Conservation (phyloP, 495 filamentous ascomycete genomes). For the Saxophila tyrrhenica region DNA sequence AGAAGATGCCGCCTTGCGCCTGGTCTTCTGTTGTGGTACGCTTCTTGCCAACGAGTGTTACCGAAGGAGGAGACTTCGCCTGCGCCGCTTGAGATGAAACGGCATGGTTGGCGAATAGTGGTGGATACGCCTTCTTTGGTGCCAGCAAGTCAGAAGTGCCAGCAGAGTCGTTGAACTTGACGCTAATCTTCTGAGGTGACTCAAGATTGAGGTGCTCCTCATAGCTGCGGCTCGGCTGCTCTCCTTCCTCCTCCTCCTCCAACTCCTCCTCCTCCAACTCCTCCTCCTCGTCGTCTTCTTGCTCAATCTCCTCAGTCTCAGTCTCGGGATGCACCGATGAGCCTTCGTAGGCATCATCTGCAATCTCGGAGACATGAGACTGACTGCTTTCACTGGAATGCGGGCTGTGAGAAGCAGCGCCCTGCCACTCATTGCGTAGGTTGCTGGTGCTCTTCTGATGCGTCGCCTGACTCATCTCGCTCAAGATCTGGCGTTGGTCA, state of each 20-base stretch:
- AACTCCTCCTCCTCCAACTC: not conserved
- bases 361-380: not conserved
- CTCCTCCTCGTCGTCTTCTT: conserved; percentile 1
- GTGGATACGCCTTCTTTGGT: conserved; percentile 5
- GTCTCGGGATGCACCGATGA: not conserved
- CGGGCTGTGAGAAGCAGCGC: not conserved
- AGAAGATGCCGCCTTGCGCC: not conserved
- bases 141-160: conserved; percentile 10
- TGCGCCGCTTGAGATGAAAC: not conserved
- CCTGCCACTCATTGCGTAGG: not conserved
- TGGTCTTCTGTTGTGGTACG: not conserved
- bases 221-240: conserved; percentile 12
- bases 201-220: conserved; percentile 19
- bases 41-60: not conserved
- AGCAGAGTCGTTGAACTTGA: conserved; percentile 16
- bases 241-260: not conserved
- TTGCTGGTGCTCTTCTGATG: not conserved
- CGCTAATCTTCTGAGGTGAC: conserved; percentile 17
- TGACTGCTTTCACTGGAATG: not conserved
- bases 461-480: conserved; percentile 1
- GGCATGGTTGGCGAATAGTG: conserved; percentile 4
- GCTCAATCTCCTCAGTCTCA: not conserved
- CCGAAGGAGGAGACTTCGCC: not conserved
- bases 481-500: conserved; percentile 17
- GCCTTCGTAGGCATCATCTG: not conserved